Conservation (phyloP, 495 filamentous ascomycete species). For the Xylaria palmicola region DNA sequence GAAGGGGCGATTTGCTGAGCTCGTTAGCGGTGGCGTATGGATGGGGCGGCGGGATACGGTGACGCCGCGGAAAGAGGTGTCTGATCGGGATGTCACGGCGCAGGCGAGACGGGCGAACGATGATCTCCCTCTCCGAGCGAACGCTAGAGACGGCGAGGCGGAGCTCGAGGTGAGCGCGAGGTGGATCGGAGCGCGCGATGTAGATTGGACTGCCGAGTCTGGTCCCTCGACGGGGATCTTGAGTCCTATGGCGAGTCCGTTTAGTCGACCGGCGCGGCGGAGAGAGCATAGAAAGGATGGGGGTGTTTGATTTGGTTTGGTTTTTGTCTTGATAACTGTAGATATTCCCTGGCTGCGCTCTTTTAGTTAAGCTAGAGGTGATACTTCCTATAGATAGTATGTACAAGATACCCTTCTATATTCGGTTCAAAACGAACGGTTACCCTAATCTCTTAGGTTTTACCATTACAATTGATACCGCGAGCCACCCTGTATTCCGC, state of each 20-base stretch:
- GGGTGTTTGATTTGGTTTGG: constrained; percentile 10
- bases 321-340: neutral
- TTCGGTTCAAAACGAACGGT: too few relatives aligned
- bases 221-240: constrained; percentile 26
- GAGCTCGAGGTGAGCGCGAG: constrained; percentile 19
- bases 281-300: constrained; percentile 21
- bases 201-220: constrained; percentile 19
- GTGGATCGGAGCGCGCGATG: constrained; percentile 21
- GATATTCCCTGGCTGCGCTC: neutral
- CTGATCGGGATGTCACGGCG: neutral
- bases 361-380: neutral
- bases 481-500: constrained; percentile 45
- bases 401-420: neutral
- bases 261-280: constrained; percentile 20
- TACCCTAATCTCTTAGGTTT: too few relatives aligned
- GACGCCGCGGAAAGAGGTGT: neutral
- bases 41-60: constrained; percentile 8
- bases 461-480: constrained; percentile 55
- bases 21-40: constrained; percentile 38
- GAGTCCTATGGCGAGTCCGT: constrained; percentile 28
- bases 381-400: too few relatives aligned
- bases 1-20: constrained; percentile 34
- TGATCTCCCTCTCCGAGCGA: constrained; percentile 24
- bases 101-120: neutral
- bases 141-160: constrained; percentile 15